phyloP scores from a whole-genome alignment of 805 yeast genomes.

The Zygosaccharomyces bailii region DNA sequence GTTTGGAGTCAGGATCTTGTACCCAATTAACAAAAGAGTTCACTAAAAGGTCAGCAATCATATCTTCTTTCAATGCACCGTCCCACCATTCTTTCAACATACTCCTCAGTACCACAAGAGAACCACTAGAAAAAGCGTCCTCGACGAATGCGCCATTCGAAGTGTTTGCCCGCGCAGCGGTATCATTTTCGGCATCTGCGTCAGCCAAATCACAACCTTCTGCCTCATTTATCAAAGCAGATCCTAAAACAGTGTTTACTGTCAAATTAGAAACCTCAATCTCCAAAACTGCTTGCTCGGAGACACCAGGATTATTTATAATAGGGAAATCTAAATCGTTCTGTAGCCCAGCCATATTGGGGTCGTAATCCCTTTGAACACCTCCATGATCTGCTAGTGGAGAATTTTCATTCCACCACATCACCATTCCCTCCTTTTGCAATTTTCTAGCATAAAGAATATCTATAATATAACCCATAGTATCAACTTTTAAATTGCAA shows the following conservation, averaged over 20 bases:
- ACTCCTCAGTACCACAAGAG: conserved; percentile 63
- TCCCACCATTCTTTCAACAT: conserved; percentile 94
- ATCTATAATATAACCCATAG: conserved; percentile 76
- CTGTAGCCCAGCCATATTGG: conserved; percentile 34
- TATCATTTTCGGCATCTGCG: conserved; percentile 33
- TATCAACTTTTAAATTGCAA: conserved; percentile 78
- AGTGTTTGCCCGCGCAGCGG: conserved; percentile 18
- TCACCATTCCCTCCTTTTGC: conserved; percentile 57
- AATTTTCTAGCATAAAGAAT: conserved; percentile 80
- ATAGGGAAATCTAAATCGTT: conserved; percentile 67
- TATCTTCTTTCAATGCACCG: conserved; percentile 63
- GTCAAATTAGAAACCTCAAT: conserved; percentile 73
- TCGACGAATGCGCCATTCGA: conserved; percentile 52
- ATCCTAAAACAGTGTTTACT: conserved; percentile 81
- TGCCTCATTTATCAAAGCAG: conserved; percentile 78
- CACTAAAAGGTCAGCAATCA: conserved; percentile 78
- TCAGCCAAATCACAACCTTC: conserved; percentile 80
- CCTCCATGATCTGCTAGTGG: conserved; percentile 87
- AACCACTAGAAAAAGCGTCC: conserved; percentile 76
- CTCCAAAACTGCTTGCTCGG: conserved; percentile 74
- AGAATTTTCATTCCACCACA: conserved; percentile 86
- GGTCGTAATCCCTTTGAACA: conserved; percentile 58
- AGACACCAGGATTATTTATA: conserved; percentile 74
- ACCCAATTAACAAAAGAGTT: conserved; percentile 85
- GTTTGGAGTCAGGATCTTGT: conserved; percentile 62